Conservation (phyloP, 139 green algal genomes). For the Zygnema circumcarinatum region DNA sequence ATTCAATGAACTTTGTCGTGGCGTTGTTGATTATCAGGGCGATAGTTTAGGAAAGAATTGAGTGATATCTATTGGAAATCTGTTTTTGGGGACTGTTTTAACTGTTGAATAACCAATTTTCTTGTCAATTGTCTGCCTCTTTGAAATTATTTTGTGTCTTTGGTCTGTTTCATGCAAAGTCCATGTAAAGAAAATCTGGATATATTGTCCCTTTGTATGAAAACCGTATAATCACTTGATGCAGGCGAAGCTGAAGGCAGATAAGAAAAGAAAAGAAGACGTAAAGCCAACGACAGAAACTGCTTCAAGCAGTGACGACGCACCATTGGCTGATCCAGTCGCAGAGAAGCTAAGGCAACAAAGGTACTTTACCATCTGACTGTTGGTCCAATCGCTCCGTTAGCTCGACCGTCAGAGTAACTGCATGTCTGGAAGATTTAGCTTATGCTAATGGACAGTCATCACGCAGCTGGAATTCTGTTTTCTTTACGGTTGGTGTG, state of each 20-base stretch:
- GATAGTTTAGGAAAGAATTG: background rate
- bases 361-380: conserved; percentile 26
- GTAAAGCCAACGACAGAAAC: background rate
- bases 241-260: conserved; percentile 20
- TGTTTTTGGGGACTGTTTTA: no score
- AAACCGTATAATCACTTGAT: background rate
- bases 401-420: no score
- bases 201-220: background rate
- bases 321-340: conserved; percentile 19
- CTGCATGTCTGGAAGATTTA: no score
- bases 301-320: background rate
- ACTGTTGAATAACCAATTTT: no score
- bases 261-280: conserved; percentile 35
- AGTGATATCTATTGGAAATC: no score
- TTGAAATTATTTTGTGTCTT: background rate
- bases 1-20: background rate
- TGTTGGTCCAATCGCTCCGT: background rate
- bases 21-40: background rate
- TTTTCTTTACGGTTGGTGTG: background rate
- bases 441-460: no score
- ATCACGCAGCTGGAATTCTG: no score
- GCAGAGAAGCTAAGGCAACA: conserved; percentile 58
- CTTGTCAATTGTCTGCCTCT: no score
- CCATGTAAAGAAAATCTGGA: background rate
- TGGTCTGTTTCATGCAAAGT: background rate